Conservation (phyloP, 495 filamentous ascomycete genomes). For the Xylaria venustula region DNA sequence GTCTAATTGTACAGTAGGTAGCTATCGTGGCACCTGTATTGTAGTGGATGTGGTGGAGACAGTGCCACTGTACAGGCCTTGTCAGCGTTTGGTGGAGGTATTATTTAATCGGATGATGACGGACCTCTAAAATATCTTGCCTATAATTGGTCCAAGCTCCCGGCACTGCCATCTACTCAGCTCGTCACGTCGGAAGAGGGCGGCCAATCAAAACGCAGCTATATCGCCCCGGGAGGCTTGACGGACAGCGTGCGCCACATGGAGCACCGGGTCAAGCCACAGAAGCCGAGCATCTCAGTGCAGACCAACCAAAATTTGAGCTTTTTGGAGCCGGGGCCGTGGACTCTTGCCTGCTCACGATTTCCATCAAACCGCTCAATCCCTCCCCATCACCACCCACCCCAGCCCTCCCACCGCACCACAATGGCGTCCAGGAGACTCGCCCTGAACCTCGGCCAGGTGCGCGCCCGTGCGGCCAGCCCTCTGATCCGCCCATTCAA, state of each 20-base stretch:
- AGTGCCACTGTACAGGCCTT: too few relatives aligned
- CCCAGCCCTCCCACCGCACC: constrained; percentile 33
- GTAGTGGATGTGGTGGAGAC: too few relatives aligned
- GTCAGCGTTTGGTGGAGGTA: neutral
- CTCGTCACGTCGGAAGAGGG: neutral
- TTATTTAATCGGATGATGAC: neutral
- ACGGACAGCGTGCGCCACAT: constrained; percentile 1
- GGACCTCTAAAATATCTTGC: neutral
- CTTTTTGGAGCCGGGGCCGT: constrained; percentile 29
- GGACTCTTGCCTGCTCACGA: constrained; percentile 22
- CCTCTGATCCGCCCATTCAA: constrained; percentile 68
- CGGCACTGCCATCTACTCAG: neutral
- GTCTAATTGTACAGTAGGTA: too few relatives aligned
- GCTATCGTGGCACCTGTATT: too few relatives aligned
- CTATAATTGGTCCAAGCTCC: constrained; percentile 1
- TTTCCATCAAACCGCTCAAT: constrained; percentile 49
- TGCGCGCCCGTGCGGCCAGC: constrained; percentile 77
- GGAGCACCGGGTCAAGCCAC: neutral
- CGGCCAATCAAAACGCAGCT: constrained; percentile 28
- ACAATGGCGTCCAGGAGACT: constrained; percentile 93
- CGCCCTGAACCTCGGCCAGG: constrained; percentile 82
- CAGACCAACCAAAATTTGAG: constrained; percentile 34
- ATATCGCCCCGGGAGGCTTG: constrained; percentile 12
- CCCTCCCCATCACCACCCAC: constrained; percentile 20
- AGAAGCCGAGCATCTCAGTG: constrained; percentile 15